Percentiles rank a stretch among this genome's conserved stretches.
Evolutionary conservation across 2,329 filamentous ascomycete genomes (phyloP).

Genomic region (Beauveria australis): DNA sequence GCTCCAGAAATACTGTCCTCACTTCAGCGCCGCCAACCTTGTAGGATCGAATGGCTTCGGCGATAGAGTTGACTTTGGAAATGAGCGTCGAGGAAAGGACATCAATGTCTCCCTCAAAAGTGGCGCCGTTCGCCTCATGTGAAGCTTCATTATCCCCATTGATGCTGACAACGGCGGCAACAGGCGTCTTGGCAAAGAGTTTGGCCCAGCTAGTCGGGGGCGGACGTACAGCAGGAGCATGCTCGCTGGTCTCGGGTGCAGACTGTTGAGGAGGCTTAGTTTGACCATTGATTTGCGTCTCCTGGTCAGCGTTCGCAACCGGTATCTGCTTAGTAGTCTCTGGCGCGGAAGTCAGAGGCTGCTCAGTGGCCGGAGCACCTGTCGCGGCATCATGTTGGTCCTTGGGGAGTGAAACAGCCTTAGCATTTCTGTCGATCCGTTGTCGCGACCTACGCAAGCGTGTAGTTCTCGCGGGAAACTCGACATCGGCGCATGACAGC

Average conservation of each 20-base stretch:
- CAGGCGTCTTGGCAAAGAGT: constrained; percentile 26
- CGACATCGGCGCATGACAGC: constrained; percentile 41
- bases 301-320: not conserved
- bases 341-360: not conserved
- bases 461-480: constrained; percentile 37
- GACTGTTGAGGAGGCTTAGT: constrained; percentile 5
- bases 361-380: constrained; percentile 3
- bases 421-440: constrained; percentile 26
- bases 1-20: constrained; percentile 78
- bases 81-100: constrained; percentile 31
- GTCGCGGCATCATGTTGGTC: constrained; percentile 27
- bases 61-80: constrained; percentile 51
- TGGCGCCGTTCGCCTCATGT: constrained; percentile 9
- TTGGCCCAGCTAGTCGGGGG: constrained; percentile 33
- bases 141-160: constrained; percentile 10
- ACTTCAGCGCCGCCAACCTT: constrained; percentile 50
- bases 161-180: not conserved
- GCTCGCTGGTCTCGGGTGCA: constrained; percentile 6
- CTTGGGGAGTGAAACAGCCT: constrained; percentile 34
- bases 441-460: constrained; percentile 36
- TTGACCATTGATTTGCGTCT: not conserved
- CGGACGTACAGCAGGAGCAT: constrained; percentile 19
- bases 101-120: constrained; percentile 19
- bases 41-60: constrained; percentile 69
- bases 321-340: not conserved